These are phyloP conservation scores for Mycena maculata DNA, from an alignment of 768 basidiomycete genomes.

Conservation along the genomic window DNA sequence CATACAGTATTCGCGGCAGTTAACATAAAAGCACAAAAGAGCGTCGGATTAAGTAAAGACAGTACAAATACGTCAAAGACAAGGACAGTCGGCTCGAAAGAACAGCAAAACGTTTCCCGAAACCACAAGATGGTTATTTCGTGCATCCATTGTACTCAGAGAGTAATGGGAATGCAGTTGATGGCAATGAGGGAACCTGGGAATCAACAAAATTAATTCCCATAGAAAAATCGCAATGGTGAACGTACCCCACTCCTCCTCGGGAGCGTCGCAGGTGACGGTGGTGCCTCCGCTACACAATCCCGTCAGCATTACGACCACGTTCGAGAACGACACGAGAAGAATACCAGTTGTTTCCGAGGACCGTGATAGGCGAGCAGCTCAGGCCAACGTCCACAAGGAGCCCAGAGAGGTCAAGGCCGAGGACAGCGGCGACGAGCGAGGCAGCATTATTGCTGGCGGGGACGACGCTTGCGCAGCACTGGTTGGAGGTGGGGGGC, in stretches of 20 bases:
- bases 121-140: no score
- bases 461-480: not conserved
- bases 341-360: not conserved
- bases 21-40: no score
- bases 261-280: not conserved
- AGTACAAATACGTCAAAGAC: no score
- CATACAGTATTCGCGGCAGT: no score
- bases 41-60: no score
- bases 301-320: not conserved
- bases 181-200: not conserved
- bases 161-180: not conserved
- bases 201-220: not conserved
- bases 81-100: no score
- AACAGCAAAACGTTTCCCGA: no score
- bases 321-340: not conserved
- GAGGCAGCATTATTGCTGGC: not conserved
- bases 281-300: not conserved
- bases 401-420: not conserved
- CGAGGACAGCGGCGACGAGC: not conserved
- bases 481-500: not conserved
- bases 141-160: not conserved
- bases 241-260: not conserved
- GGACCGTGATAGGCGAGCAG: slow-evolving; percentile 1
- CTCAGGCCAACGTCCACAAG: not conserved
- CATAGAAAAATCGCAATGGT: no score